Percentiles rank a stretch among this genome's conserved stretches.
Evolutionary conservation across 305 asterid genomes (phyloP).

Genomic region (Fraxinus latifolia): DNA sequence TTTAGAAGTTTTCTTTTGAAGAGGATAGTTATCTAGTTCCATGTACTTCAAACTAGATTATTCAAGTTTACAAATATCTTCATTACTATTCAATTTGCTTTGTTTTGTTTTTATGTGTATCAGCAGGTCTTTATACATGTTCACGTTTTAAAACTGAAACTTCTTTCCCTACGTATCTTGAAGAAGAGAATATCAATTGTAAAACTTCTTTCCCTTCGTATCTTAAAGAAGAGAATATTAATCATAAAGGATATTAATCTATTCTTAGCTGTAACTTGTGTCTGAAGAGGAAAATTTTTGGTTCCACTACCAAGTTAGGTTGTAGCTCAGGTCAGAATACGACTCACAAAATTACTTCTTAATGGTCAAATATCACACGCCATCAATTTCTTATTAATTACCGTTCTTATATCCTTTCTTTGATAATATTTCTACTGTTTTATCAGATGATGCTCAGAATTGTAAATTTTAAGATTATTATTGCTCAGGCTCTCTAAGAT

Average conservation of each 20-base stretch:
- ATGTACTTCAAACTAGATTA: constrained; percentile 11
- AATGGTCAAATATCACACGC: background rate
- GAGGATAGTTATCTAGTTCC: constrained; percentile 3
- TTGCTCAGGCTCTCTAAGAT: constrained; percentile 71
- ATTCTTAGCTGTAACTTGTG: constrained; percentile 10
- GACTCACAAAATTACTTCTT: background rate
- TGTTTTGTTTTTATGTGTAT: background rate
- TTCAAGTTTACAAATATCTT: background rate
- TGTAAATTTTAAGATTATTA: constrained; percentile 19
- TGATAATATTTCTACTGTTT: background rate
- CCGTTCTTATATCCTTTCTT: constrained; percentile 1
- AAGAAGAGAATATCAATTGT: background rate
- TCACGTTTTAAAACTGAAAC: background rate
- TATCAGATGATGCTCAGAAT: constrained; percentile 4
- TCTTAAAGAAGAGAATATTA: background rate
- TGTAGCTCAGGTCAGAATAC: background rate
- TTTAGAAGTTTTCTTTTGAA: background rate
- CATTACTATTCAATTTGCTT: constrained; percentile 6
- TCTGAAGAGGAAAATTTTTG: background rate
- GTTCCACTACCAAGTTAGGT: background rate
- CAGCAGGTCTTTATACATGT: background rate
- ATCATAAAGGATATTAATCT: background rate
- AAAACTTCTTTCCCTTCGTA: background rate
- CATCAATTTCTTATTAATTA: background rate
- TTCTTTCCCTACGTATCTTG: background rate